Conservation (phyloP, 208 protist genomes). For the Leishmania major region DNA sequence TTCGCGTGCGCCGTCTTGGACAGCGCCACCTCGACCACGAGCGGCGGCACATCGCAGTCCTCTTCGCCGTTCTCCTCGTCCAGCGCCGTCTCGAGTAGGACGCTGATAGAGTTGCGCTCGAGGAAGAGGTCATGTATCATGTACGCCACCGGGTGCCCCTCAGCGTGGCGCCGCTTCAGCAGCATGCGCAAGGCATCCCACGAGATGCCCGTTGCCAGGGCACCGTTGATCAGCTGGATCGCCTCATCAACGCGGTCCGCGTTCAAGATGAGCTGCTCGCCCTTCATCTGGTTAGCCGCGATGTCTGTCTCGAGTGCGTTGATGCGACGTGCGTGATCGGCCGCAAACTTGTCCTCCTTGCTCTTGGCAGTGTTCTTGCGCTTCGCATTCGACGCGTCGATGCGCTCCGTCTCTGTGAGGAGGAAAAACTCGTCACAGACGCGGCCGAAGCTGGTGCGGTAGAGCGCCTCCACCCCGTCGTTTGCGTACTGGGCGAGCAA, state of each 20-base stretch:
- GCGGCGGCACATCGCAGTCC: constrained; percentile 49
- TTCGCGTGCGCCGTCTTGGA: constrained; percentile 94
- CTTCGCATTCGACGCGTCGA: constrained; percentile 82
- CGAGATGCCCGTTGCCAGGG: constrained; percentile 78
- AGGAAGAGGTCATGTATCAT: constrained; percentile 94
- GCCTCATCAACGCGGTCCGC: constrained; percentile 91
- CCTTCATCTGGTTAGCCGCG: constrained; percentile 66
- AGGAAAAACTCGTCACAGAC: constrained; percentile 96
- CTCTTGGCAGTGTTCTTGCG: constrained; percentile 72
- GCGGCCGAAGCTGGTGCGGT: constrained; percentile 82
- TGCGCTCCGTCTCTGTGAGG: constrained; percentile 86
- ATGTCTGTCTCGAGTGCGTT: constrained; percentile 65
- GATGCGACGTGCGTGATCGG: constrained; percentile 90
- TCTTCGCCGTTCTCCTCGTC: constrained; percentile 73
- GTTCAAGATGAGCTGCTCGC: constrained; percentile 86
- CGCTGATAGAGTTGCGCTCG: constrained; percentile 83
- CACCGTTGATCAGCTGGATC: constrained; percentile 86
- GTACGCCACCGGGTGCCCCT: constrained; percentile 91
- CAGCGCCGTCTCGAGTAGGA: constrained; percentile 70
- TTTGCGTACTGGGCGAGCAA: constrained; percentile 85
- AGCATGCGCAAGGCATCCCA: constrained; percentile 82
- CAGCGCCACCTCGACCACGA: constrained; percentile 94
- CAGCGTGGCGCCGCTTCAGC: constrained; percentile 83
- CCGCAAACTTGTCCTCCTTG: constrained; percentile 92
- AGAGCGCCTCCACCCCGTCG: constrained; percentile 39